Percentiles rank a stretch among this genome's conserved stretches.
Conservation (phyloP, 2,329 filamentous ascomycete species). For the Boeremia exigua region DNA sequence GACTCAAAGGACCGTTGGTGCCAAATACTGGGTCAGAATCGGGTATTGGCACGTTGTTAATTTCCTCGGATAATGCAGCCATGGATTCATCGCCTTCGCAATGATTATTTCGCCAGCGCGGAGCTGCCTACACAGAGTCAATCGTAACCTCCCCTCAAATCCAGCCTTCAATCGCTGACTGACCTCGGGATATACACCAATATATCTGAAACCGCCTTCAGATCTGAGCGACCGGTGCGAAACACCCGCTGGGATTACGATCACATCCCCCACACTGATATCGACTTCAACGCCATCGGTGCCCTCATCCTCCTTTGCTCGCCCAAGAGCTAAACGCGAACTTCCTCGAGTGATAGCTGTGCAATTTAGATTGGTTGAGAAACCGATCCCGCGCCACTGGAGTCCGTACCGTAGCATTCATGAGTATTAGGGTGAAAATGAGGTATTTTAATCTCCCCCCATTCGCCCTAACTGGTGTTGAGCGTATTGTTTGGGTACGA, state of each 20-base stretch:
- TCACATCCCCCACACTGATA: slow-evolving; percentile 41
- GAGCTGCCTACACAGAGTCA: slow-evolving; percentile 1
- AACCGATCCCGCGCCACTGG: not conserved
- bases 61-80: slow-evolving; percentile 6
- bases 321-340: slow-evolving; percentile 39
- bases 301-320: slow-evolving; percentile 32
- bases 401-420: slow-evolving; percentile 44
- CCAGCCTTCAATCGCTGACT: not conserved
- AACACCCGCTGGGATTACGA: slow-evolving; percentile 46
- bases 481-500: not conserved
- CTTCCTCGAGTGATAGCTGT: slow-evolving; percentile 31
- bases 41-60: slow-evolving; percentile 10
- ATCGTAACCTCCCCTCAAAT: not conserved
- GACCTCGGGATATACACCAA: slow-evolving; percentile 48
- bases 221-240: slow-evolving; percentile 43
- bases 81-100: slow-evolving; percentile 9
- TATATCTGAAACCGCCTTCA: slow-evolving; percentile 41
- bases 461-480: slow-evolving; percentile 24
- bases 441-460: slow-evolving; percentile 31
- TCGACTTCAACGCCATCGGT: slow-evolving; percentile 10
- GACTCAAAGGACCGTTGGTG: slow-evolving; percentile 6
- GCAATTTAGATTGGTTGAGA: not conserved
- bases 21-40: slow-evolving; percentile 15
- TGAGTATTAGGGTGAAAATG: slow-evolving; percentile 49
- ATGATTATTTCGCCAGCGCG: slow-evolving; percentile 17